Percentiles rank a stretch among this genome's conserved stretches.
Evolutionary conservation across 352 stramenopile species (phyloP).

Genomic region (Globisporangium uncinulatum): DNA sequence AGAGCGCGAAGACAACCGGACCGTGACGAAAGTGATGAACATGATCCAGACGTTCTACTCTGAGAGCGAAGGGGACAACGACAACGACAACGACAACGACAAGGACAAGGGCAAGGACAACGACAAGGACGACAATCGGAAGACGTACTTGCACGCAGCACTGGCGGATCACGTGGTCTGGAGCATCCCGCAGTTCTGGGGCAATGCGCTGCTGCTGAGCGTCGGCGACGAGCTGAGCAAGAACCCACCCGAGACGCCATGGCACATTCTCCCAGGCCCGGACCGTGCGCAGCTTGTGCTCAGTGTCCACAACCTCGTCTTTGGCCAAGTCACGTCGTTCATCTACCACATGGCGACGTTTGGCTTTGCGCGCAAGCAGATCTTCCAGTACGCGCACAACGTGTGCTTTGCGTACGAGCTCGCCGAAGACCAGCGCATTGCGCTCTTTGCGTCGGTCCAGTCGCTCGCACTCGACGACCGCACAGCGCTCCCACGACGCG

Average conservation of each 20-base stretch:
- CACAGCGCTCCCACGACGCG: conserved; percentile 3
- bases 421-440: conserved; percentile 71
- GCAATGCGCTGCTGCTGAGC: conserved; percentile 63
- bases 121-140: conserved; percentile 12
- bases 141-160: conserved; percentile 55
- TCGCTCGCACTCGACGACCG: conserved; percentile 22
- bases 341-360: conserved; percentile 75
- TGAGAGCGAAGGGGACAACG: background rate
- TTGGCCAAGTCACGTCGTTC: conserved; percentile 68
- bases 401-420: conserved; percentile 80
- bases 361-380: conserved; percentile 53
- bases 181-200: conserved; percentile 66
- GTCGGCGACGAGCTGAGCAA: conserved; percentile 79
- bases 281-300: conserved; percentile 71
- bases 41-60: conserved; percentile 80
- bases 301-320: conserved; percentile 73
- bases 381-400: conserved; percentile 69
- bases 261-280: conserved; percentile 51
- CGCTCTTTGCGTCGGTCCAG: conserved; percentile 52
- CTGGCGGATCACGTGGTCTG: conserved; percentile 57
- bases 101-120: background rate
- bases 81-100: background rate
- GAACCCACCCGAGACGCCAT: conserved; percentile 48
- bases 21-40: conserved; percentile 75
- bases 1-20: conserved; percentile 58